Conservation (phyloP, 495 filamentous ascomycete species). For the Elasticomyces elasticus region DNA sequence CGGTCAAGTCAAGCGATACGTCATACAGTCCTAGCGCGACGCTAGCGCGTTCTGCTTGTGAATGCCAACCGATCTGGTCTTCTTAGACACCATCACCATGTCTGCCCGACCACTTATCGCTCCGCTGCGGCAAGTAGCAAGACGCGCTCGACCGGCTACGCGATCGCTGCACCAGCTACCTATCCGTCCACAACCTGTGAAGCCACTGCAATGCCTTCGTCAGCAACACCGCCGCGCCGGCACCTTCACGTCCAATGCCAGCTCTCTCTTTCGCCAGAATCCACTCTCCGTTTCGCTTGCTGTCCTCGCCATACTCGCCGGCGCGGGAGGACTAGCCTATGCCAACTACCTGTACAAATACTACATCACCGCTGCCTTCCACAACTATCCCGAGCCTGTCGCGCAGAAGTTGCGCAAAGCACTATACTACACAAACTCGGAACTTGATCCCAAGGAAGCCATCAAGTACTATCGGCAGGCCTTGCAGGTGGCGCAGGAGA, state of each 20-base stretch:
- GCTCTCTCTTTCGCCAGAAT: slow-evolving; percentile 7
- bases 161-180: slow-evolving; percentile 3
- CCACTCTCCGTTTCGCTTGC: slow-evolving; percentile 16
- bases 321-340: slow-evolving; percentile 44
- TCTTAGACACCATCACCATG: slow-evolving; percentile 12
- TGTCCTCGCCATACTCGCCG: slow-evolving; percentile 33
- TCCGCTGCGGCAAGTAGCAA: slow-evolving; percentile 1
- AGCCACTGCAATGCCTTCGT: not conserved
- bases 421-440: slow-evolving; percentile 72
- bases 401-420: slow-evolving; percentile 73
- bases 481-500: slow-evolving; percentile 54
- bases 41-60: no score
- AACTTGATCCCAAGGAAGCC: slow-evolving; percentile 59
- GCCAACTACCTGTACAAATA: slow-evolving; percentile 54
- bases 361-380: slow-evolving; percentile 54
- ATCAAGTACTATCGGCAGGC: slow-evolving; percentile 74
- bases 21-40: not conserved
- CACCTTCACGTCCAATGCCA: slow-evolving; percentile 7
- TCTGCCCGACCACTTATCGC: not conserved
- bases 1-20: no score
- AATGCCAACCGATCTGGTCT: no score
- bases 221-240: slow-evolving; percentile 4
- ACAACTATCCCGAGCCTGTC: slow-evolving; percentile 70
- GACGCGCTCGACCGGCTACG: not conserved
- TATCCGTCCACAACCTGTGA: not conserved